These are phyloP conservation scores for Hansenula sp. DNA, from an alignment of 1,139 yeast species.

Conservation along the genomic window DNA sequence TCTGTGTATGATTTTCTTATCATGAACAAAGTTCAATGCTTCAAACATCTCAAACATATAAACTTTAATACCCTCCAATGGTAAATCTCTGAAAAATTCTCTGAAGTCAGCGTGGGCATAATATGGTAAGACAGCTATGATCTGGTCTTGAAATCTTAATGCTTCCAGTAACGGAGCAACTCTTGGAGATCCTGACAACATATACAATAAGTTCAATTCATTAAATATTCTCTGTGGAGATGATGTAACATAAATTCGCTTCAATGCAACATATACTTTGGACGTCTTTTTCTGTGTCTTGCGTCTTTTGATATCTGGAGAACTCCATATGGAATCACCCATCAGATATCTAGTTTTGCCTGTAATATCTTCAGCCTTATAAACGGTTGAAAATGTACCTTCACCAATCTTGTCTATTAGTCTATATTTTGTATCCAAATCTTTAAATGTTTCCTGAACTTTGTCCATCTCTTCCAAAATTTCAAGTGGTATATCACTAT, in stretches of 20 bases:
- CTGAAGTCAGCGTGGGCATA: constrained; percentile 90
- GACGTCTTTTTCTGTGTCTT: constrained; percentile 25
- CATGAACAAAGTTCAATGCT: constrained; percentile 52
- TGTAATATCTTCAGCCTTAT: constrained; percentile 57
- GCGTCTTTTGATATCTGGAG: constrained; percentile 48
- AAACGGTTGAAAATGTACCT: constrained; percentile 94
- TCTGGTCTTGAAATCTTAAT: constrained; percentile 82
- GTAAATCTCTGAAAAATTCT: constrained; percentile 76
- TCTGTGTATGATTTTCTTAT: constrained; percentile 62
- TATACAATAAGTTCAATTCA: constrained; percentile 74
- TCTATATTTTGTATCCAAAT: constrained; percentile 36
- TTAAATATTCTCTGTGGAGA: constrained; percentile 88
- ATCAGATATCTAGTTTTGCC: constrained; percentile 69
- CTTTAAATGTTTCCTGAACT: constrained; percentile 61
- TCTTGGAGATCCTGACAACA: constrained; percentile 60
- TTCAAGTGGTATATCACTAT: constrained; percentile 30
- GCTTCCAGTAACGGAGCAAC: constrained; percentile 92
- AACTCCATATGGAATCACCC: constrained; percentile 91
- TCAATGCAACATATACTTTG: constrained; percentile 76
- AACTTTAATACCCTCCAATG: constrained; percentile 71
- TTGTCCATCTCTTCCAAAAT: constrained; percentile 63
- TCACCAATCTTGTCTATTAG: constrained; percentile 56
- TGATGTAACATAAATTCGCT: constrained; percentile 91
- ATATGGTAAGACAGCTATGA: constrained; percentile 86
- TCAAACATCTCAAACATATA: constrained; percentile 78